These are phyloP conservation scores for Aurantiochytrium sp. DNA, from an alignment of 108 stramenopile genomes.

Conservation along the genomic window DNA sequence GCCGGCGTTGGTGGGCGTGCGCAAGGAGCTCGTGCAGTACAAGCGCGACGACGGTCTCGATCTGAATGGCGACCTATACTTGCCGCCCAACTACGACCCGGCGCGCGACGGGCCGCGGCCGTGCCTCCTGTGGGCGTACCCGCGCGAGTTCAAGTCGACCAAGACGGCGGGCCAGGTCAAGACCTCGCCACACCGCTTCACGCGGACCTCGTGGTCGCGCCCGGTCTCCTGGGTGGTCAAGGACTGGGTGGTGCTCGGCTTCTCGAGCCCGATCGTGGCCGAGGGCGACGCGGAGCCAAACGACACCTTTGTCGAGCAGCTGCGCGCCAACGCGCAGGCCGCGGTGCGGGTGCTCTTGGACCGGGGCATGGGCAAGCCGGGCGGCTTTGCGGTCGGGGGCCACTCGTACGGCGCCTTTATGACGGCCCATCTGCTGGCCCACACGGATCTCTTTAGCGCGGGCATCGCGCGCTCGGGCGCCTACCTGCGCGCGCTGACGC, in stretches of 20 bases:
- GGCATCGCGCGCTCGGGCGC: conserved; percentile 16
- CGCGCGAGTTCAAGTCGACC: conserved; percentile 51
- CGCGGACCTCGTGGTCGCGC: conserved; percentile 49
- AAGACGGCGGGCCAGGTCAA: conserved; percentile 56
- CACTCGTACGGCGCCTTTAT: conserved; percentile 58
- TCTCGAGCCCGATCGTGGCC: conserved; percentile 49
- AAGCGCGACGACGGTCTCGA: conserved; percentile 55
- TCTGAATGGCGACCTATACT: conserved; percentile 51
- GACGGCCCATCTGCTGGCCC: conserved; percentile 56
- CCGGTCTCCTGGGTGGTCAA: conserved; percentile 56
- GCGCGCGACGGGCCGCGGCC: conserved; percentile 42
- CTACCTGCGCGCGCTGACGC: neutral
- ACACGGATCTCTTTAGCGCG: conserved; percentile 54
- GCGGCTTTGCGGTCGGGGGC: conserved; percentile 55
- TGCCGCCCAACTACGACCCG: conserved; percentile 49
- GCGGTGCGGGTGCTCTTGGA: conserved; percentile 49
- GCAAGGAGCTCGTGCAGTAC: conserved; percentile 50
- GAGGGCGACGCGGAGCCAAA: conserved; percentile 56
- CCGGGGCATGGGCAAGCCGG: conserved; percentile 50
- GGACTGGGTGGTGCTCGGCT: conserved; percentile 54
- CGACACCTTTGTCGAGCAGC: conserved; percentile 57
- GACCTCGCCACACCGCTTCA: conserved; percentile 44
- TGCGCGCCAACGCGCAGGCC: conserved; percentile 51
- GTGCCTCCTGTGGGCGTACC: conserved; percentile 56
- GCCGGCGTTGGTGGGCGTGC: conserved; percentile 50